Conservation (phyloP, 2,329 filamentous ascomycete genomes). For the Ilyonectria robusta region DNA sequence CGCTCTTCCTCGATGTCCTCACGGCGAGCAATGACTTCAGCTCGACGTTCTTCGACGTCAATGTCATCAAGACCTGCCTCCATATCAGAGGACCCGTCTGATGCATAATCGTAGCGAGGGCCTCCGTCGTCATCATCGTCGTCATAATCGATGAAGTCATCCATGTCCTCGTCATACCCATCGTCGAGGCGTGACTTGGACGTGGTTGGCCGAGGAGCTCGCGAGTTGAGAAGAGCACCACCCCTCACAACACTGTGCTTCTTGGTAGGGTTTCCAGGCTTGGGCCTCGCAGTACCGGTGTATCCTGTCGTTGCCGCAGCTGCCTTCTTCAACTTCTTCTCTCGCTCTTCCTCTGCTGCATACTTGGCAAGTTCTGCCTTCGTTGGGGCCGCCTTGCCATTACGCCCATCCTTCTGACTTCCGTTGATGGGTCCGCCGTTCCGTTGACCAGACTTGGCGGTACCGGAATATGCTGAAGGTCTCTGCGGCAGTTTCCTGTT, state of each 20-base stretch:
- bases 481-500: conserved; percentile 43
- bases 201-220: conserved; percentile 45
- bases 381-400: conserved; percentile 36
- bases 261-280: conserved; percentile 54
- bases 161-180: conserved; percentile 75
- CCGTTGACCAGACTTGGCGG: conserved; percentile 48
- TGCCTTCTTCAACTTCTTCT: conserved; percentile 74
- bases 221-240: conserved; percentile 57
- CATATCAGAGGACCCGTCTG: conserved; percentile 82
- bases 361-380: conserved; percentile 42
- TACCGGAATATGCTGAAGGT: conserved; percentile 51
- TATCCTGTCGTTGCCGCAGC: conserved; percentile 75
- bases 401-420: conserved; percentile 39
- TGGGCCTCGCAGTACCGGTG: conserved; percentile 74
- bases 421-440: conserved; percentile 45
- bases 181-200: conserved; percentile 63
- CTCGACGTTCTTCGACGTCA: conserved; percentile 77
- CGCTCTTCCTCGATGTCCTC: conserved; percentile 78
- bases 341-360: conserved; percentile 52
- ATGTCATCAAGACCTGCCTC: conserved; percentile 83
- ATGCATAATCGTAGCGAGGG: conserved; percentile 69
- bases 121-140: conserved; percentile 66
- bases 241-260: conserved; percentile 55
- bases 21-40: conserved; percentile 72
- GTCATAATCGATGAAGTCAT: conserved; percentile 74